These are phyloP conservation scores for Rhizophagus sp. DNA, from an alignment of 192 early-diverging fungal genomes.

Conservation along the genomic window DNA sequence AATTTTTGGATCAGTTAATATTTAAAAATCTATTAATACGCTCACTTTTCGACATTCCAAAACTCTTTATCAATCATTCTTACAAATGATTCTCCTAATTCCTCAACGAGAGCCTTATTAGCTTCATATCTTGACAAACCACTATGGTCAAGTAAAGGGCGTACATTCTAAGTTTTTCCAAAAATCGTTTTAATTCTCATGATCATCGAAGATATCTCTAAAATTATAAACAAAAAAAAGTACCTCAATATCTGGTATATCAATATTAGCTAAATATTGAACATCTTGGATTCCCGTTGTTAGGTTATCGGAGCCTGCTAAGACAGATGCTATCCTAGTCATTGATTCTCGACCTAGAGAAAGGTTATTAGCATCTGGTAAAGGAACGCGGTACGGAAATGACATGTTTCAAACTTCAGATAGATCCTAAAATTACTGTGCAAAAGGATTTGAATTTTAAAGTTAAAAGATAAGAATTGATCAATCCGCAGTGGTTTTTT, in stretches of 20 bases:
- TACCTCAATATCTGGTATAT: background rate
- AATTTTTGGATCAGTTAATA: background rate
- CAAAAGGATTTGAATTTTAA: no score
- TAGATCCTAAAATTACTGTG: no score
- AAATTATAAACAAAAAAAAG: background rate
- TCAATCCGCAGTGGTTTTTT: no score
- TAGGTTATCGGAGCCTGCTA: background rate
- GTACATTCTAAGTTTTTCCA: slow-evolving; percentile 8
- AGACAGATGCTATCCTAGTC: background rate
- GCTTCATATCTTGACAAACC: slow-evolving; percentile 10
- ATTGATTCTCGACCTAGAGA: background rate
- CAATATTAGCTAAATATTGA: background rate
- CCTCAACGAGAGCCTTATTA: slow-evolving; percentile 18
- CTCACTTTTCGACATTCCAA: slow-evolving; percentile 23
- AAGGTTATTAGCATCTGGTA: background rate
- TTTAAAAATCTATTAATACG: background rate
- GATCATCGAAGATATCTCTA: background rate
- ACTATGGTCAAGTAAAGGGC: slow-evolving; percentile 25
- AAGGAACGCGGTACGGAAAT: background rate
- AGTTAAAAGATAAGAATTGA: no score
- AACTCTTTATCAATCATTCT: background rate
- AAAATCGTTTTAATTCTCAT: background rate
- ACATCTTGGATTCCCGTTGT: background rate
- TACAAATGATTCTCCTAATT: background rate
- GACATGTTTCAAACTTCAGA: slow-evolving; percentile 1